Evolutionary conservation across 2,329 filamentous ascomycete genomes (phyloP).

Genomic region (Zymoseptoria ardabiliae): DNA sequence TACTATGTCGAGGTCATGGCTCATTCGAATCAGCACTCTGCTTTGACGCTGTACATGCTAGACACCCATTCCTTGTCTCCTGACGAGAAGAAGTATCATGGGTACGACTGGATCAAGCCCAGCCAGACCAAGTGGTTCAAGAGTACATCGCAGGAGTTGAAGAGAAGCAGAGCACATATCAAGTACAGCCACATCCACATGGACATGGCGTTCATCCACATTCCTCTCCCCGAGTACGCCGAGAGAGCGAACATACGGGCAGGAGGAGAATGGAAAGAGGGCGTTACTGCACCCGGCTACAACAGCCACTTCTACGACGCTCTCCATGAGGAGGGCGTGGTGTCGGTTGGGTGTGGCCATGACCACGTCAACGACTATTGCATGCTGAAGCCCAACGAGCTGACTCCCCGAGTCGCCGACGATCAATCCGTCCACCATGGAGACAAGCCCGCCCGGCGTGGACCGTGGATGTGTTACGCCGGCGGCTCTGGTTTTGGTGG

Average conservation of each 20-base stretch:
- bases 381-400: slow-evolving; percentile 47
- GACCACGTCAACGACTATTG: slow-evolving; percentile 98
- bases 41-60: slow-evolving; percentile 87
- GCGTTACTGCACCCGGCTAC: slow-evolving; percentile 77
- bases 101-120: slow-evolving; percentile 95
- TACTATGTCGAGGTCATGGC: slow-evolving; percentile 88
- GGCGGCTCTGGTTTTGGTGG: slow-evolving; percentile 89
- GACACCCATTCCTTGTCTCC: slow-evolving; percentile 91
- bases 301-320: slow-evolving; percentile 93
- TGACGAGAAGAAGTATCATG: slow-evolving; percentile 78
- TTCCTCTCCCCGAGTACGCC: slow-evolving; percentile 84
- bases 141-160: slow-evolving; percentile 64
- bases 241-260: slow-evolving; percentile 47
- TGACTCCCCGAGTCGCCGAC: slow-evolving; percentile 4
- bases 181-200: slow-evolving; percentile 91
- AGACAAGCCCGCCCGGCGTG: slow-evolving; percentile 15
- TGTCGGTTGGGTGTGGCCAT: slow-evolving; percentile 86
- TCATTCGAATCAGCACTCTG: slow-evolving; percentile 76
- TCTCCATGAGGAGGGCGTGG: slow-evolving; percentile 73
- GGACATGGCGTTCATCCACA: slow-evolving; percentile 95
- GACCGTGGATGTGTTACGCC: slow-evolving; percentile 95
- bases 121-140: slow-evolving; percentile 95
- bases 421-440: slow-evolving; percentile 2
- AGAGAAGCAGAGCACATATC: slow-evolving; percentile 48
- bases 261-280: slow-evolving; percentile 71